Evolutionary conservation across 148 eudicot genomes (phyloP).

Genomic region (Nepenthes mirabilis): DNA sequence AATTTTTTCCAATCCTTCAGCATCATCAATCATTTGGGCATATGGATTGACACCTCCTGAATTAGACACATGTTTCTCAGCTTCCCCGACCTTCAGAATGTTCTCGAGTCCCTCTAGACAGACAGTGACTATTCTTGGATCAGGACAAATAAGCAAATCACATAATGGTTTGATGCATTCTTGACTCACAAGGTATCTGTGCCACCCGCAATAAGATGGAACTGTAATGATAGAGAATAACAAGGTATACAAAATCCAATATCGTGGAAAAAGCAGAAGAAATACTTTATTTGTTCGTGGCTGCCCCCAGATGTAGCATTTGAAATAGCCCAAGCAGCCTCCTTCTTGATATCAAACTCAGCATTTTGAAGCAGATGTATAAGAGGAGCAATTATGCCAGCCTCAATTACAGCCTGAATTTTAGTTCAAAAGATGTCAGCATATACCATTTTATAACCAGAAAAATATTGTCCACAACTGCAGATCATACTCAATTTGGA

Average conservation of each 20-base stretch:
- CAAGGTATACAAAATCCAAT: not conserved
- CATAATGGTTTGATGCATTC: conserved; percentile 44
- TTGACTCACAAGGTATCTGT: conserved; percentile 32
- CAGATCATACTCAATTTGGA: not conserved
- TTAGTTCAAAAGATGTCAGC: not conserved
- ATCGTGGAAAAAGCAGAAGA: not conserved
- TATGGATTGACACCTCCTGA: conserved; percentile 22
- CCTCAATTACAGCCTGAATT: conserved; percentile 34
- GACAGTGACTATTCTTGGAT: conserved; percentile 39
- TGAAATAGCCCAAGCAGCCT: conserved; percentile 39
- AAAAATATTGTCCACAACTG: too few species aligned
- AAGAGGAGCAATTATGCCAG: conserved; percentile 25
- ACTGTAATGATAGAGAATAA: not conserved
- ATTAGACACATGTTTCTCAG: conserved; percentile 22
- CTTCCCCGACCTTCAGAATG: conserved; percentile 37
- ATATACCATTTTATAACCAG: not conserved
- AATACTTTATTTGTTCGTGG: conserved; percentile 32
- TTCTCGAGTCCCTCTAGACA: conserved; percentile 42
- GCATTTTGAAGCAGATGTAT: conserved; percentile 34
- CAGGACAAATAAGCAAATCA: conserved; percentile 38
- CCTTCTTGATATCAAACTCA: conserved; percentile 39
- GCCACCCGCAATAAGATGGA: not conserved
- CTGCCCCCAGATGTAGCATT: conserved; percentile 38
- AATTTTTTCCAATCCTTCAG: conserved; percentile 43
- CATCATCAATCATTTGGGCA: conserved; percentile 35